Base-by-base conservation (phyloP, 495 filamentous ascomycete species). In the Aspergillus mulundensis region DNA sequence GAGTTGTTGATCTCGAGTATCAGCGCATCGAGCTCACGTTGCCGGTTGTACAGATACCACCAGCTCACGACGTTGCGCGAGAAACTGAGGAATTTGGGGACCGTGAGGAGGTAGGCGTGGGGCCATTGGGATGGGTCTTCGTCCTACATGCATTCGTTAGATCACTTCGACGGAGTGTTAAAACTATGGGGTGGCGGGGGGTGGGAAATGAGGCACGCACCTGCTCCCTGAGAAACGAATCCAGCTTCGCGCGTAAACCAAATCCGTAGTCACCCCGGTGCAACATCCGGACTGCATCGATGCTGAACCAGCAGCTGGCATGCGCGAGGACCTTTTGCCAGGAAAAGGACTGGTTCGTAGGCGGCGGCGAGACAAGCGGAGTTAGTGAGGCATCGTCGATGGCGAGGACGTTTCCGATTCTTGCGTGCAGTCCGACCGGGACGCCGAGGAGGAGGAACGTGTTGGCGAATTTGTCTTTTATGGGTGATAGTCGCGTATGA, bases 1-100 rank as follows among this genome's bases (percentile, higher is more conserved):
- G 85, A 91, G 60, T 91, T 90, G 64, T 89, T 90, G 25, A 91
- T 84, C 62, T 92, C 89, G 20, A 90, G 63, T 36, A 93, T 78
- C 69, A 90, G 81, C 16, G 81, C 82, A 36, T 74, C 76, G 24
- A 92, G 75, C 23, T 77, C 70, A 46, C 78, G 75, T 4, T 80
- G 64, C 3, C 72, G 57, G 16, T 81, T 81, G 63, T 93, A 92
- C 15, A 93, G 74, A 60, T 91, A 90, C 84, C 88, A 93, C 63
- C 89, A 87, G 15, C 84, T 89, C 16, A 90, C 85, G 0, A 87
- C 86, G 61, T 90, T 92, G 69, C 88, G 89, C n/a, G 80, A 80
- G 61, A 87, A 88, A 19, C 86, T 84, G 4, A 88, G 67, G 57
- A 90, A 87, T n/a, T 77, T 73, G 16, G 89, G 82, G 11, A 87